A percentile compares a stretch with the other conserved stretches of the same genome.
Conservation (phyloP, 2,329 filamentous ascomycete genomes). For the Emergomyces pasteurianus region DNA sequence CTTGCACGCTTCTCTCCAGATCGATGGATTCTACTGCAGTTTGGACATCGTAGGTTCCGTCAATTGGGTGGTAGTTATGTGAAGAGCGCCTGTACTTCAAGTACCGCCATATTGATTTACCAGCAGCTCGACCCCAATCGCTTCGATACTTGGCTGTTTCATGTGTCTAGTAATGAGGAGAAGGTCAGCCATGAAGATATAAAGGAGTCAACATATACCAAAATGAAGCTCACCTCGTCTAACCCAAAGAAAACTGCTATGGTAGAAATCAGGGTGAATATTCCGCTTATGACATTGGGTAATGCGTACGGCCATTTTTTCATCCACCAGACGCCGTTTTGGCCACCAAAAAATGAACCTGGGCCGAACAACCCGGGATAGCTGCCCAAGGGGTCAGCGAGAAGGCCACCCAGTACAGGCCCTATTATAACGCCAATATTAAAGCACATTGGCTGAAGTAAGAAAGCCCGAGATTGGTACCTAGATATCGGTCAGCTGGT, state of each 20-base stretch:
- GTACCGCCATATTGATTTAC: slow-evolving; percentile 22
- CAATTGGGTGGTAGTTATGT: slow-evolving; percentile 26
- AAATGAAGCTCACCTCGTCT: slow-evolving; percentile 43
- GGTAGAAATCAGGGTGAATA: slow-evolving; percentile 46
- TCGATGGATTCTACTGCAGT: slow-evolving; percentile 22
- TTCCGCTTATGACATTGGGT: slow-evolving; percentile 54
- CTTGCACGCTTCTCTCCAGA: slow-evolving; percentile 17
- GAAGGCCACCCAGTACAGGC: slow-evolving; percentile 49
- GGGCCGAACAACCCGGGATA: slow-evolving; percentile 54
- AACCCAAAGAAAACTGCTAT: slow-evolving; percentile 50
- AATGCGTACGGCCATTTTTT: slow-evolving; percentile 55
- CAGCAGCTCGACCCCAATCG: slow-evolving; percentile 31
- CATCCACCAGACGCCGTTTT: slow-evolving; percentile 52
- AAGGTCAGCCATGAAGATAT: neutral
- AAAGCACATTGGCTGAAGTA: slow-evolving; percentile 56
- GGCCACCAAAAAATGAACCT: slow-evolving; percentile 44
- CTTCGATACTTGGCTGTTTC: slow-evolving; percentile 26
- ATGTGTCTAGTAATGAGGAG: slow-evolving; percentile 19
- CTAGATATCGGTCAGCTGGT: slow-evolving; percentile 16
- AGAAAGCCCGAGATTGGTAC: slow-evolving; percentile 42
- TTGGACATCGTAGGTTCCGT: slow-evolving; percentile 12
- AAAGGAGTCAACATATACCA: neutral
- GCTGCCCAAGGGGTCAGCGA: slow-evolving; percentile 53
- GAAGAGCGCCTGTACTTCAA: slow-evolving; percentile 15
- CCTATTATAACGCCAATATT: slow-evolving; percentile 53